Percentiles rank a stretch among this genome's conserved stretches.
phyloP scores from a whole-genome alignment of 139 green algal species.

The Deuterostichococcus epilithicus region DNA sequence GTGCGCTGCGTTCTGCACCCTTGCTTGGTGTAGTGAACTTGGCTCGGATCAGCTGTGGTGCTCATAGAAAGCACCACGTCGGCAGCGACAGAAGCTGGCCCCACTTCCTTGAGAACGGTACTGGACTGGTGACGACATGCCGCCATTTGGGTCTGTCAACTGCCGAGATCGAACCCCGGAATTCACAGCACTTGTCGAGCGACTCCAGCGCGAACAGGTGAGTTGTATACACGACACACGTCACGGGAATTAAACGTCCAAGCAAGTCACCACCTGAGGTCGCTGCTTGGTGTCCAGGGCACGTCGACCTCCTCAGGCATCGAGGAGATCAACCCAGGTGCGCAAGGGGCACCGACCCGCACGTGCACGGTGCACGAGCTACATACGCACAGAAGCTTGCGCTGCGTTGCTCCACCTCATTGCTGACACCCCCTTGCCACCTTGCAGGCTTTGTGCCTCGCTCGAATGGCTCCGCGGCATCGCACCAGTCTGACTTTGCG shows the following conservation, averaged over 20 bases:
- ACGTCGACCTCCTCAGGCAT: not conserved
- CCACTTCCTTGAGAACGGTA: no score
- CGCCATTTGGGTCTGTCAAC: conserved; percentile 5
- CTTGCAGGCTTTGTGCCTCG: not conserved
- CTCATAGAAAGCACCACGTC: no score
- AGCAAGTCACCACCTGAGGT: no score
- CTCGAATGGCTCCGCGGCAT: conserved; percentile 11
- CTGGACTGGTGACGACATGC: not conserved
- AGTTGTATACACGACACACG: no score
- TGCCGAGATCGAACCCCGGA: conserved; percentile 53
- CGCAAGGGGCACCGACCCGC: not conserved
- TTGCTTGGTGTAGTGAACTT: no score
- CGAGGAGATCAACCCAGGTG: conserved; percentile 3
- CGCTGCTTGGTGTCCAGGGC: no score
- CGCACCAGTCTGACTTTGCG: conserved; percentile 79
- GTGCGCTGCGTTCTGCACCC: no score
- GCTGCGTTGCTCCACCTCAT: no score
- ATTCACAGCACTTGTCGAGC: conserved; percentile 46
- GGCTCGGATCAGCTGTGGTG: no score
- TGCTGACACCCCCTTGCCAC: not conserved
- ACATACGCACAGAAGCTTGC: not conserved
- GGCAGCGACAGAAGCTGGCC: not conserved
- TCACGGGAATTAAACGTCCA: no score
- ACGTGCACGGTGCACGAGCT: not conserved
- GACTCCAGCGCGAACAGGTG: conserved; percentile 46